A percentile compares a stretch with the other conserved stretches of the same genome.
phyloP scores from a whole-genome alignment of 2,329 filamentous ascomycete species.

The Verticillium dahliae region DNA sequence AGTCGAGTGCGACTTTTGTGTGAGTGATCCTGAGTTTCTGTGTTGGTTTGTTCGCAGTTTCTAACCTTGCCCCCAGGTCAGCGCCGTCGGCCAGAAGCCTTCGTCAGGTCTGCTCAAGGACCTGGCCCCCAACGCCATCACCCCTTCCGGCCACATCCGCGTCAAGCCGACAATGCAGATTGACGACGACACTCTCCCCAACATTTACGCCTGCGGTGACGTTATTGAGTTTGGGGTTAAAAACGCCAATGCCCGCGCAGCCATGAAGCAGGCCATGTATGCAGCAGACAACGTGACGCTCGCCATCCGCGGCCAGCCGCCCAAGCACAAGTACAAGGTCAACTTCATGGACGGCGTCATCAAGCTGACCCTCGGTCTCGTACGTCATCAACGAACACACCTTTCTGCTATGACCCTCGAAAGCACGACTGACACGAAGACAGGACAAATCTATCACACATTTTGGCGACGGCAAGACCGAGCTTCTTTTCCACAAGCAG shows the following conservation, averaged over 20 bases:
- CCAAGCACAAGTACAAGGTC: constrained; percentile 30
- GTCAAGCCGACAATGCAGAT: constrained; percentile 54
- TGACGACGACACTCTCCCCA: constrained; percentile 33
- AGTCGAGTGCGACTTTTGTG: constrained; percentile 43
- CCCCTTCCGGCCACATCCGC: constrained; percentile 40
- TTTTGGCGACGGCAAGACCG: constrained; percentile 33
- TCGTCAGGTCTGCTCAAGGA: constrained; percentile 40
- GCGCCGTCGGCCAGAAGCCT: constrained; percentile 53
- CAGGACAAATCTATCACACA: constrained; percentile 38
- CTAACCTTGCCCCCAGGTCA: constrained; percentile 33
- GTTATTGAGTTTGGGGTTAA: constrained; percentile 45
- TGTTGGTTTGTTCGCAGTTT: no score
- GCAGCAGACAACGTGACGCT: constrained; percentile 49
- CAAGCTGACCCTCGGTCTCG: constrained; percentile 47
- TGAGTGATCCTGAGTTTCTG: constrained; percentile 18
- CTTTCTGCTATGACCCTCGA: no score
- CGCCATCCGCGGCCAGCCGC: constrained; percentile 31
- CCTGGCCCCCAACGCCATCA: constrained; percentile 36
- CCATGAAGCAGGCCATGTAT: constrained; percentile 43
- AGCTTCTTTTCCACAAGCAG: constrained; percentile 32
- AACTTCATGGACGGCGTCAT: constrained; percentile 42
- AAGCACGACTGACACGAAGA: background rate
- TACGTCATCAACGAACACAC: constrained; percentile 19
- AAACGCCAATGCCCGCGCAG: constrained; percentile 49
- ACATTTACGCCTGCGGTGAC: constrained; percentile 59